Evolutionary conservation across 441 rosid genomes (phyloP), one percentile per base, ranked within the genome.

Genomic region (Croton setiger): DNA sequence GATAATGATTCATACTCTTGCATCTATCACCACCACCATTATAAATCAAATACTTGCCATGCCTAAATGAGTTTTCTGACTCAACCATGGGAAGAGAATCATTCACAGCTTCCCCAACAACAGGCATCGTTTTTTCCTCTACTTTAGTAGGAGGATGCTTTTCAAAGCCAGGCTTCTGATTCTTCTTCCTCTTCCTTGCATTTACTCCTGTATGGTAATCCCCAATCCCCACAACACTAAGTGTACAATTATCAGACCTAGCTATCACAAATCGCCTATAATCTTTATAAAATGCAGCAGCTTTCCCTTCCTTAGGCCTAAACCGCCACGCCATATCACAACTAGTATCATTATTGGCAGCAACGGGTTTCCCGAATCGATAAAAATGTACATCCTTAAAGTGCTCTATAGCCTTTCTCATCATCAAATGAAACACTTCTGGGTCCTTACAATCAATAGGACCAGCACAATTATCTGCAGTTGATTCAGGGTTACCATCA

Each of bases 241-340:
- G 70, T 6, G 88, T 75, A 77, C 97, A 91, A 70, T 94, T 85
- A 45, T 85, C 86, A 1, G 87, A 84, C 73, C 87, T 85, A 5
- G 72, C 73, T 62, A 94, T 76, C 62, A 74, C 80, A 75, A 94
- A 94, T 63, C 96, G 81, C 69, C 97, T 77, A 55, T 91, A 94
- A 66, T 94, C 98, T 77, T 94, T 94, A 64, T 88, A 90, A 77
- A 88, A 92, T 0, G 92, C 80, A 68, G 93, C 92, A 9, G 83
- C 69, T 81, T 88, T 91, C 60, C 96, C 98, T 70, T 94, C 96
- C 79, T 85, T 94, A 11, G 96, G 98, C 80, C 96, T 80, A 71
- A 85, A 89, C 67, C 95, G 80, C 96, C 97, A 93, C 0, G 96
- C 97, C 95, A 93, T 91, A 69, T 93, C 96, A 71, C 96, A 94